Conservation (phyloP, 208 protist genomes). For the Wallacemonas rigidus region DNA sequence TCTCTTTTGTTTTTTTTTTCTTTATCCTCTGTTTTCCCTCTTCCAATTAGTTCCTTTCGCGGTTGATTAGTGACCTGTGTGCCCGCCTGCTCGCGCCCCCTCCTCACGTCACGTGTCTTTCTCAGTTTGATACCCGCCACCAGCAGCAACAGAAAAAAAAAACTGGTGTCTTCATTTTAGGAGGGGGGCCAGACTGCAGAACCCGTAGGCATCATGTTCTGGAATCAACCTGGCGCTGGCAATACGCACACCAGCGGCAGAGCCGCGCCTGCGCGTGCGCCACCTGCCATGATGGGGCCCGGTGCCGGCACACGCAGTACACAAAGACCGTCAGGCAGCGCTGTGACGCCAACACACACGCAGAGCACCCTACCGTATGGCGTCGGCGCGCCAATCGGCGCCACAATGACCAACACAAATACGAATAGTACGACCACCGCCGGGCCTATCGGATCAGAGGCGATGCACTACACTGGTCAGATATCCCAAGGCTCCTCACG, state of each 20-base stretch:
- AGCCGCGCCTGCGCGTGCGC: background rate
- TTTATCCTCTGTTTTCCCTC: background rate
- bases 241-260: background rate
- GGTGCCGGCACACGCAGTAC: background rate
- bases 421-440: background rate
- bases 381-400: background rate
- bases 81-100: too few relatives aligned
- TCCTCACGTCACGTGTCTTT: too few relatives aligned
- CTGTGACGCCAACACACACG: background rate
- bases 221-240: slow-evolving; percentile 6
- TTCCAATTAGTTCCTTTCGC: too few relatives aligned
- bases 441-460: background rate
- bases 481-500: slow-evolving; percentile 3
- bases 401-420: background rate
- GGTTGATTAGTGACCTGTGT: too few relatives aligned
- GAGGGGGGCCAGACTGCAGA: too few relatives aligned
- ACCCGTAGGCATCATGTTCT: background rate
- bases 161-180: too few relatives aligned
- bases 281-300: slow-evolving; percentile 15
- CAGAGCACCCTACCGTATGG: slow-evolving; percentile 2
- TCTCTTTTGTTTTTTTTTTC: slow-evolving; percentile 13
- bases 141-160: too few relatives aligned
- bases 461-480: background rate
- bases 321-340: background rate
- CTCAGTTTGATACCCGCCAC: too few relatives aligned